Conservation (phyloP, 768 basidiomycete genomes). For the Pleurotus tuoliensis region DNA sequence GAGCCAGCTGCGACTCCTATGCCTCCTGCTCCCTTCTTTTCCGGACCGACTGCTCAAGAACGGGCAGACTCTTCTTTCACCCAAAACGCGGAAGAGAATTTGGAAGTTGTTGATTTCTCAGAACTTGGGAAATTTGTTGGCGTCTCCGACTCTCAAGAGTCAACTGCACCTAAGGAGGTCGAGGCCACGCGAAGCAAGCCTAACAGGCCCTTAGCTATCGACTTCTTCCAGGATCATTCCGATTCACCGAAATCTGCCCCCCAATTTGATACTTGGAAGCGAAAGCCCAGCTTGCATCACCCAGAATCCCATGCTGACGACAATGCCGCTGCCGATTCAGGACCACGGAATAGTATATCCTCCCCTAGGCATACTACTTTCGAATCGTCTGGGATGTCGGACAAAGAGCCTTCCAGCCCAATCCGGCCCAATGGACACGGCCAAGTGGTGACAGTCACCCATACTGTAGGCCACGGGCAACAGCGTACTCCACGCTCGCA, state of each 20-base stretch:
- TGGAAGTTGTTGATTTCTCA: slow-evolving; percentile 79
- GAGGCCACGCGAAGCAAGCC: slow-evolving; percentile 20
- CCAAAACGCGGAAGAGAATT: slow-evolving; percentile 48
- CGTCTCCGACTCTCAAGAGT: slow-evolving; percentile 22
- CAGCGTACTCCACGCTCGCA: slow-evolving; percentile 37
- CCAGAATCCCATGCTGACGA: background rate
- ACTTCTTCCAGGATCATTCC: slow-evolving; percentile 62
- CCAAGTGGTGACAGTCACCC: slow-evolving; percentile 18
- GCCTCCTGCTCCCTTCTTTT: slow-evolving; percentile 15
- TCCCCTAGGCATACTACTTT: background rate
- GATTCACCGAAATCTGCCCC: background rate
- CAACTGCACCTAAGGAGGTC: slow-evolving; percentile 17
- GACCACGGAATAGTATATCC: background rate
- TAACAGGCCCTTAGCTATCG: slow-evolving; percentile 56
- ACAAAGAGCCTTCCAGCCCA: background rate
- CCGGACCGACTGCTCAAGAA: slow-evolving; percentile 22
- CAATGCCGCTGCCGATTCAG: too few species aligned
- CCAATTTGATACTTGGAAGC: slow-evolving; percentile 37
- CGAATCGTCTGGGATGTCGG: slow-evolving; percentile 7
- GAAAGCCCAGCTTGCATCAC: slow-evolving; percentile 17
- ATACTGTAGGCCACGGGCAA: slow-evolving; percentile 17
- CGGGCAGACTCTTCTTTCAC: slow-evolving; percentile 40
- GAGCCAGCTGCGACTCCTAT: slow-evolving; percentile 25
- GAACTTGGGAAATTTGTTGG: slow-evolving; percentile 72
- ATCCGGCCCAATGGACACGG: background rate